Evolutionary conservation across 495 filamentous ascomycete species (phyloP), one percentile per base, ranked within the genome.

Genomic region (Podospora pseudoanserina): DNA sequence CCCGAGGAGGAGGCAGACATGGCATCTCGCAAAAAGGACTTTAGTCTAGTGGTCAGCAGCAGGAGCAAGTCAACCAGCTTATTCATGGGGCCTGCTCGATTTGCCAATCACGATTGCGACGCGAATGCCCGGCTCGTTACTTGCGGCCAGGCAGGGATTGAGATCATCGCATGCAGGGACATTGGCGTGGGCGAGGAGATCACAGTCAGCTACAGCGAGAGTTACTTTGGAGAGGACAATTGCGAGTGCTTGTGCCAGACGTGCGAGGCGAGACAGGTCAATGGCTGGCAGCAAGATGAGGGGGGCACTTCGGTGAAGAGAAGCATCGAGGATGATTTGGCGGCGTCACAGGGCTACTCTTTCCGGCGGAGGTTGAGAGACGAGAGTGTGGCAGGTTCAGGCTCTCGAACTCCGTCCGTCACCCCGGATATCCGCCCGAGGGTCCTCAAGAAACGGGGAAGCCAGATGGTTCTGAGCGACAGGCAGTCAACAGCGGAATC

Each of bases 51-150:
- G 59, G 89, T 96, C 76, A 97, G 93, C 67, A 93, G 92, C 73
- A 86, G 95, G 44, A 93, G 93, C 72, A 95, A 95, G 75, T 89
- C 87, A 18, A 89, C 94, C 7, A 93, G 91, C 16, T 82, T 98
- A 20, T 96, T 99, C 70, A 88, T 99, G 72, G 95, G 95, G 2
- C 95, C 95, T 20, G 95, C 96, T 55, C 88, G 95, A 49, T 97
- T 99, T 73, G 91, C 94, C 20, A 99, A 99, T 73, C 95, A 99
- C 77, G 95, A 99, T 78, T 99, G 95, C 77, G 86, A 91, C 70
- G 92, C 96, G 28, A 99, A 98, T 82, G 93, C 93, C 4, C 84
- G 88, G 73, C 82, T 99, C 67, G 87, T 90, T 69, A 97, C 92
- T 19, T 87, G 86, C 32, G 91, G 92, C 30, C 86, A 88, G 49